Evolutionary conservation across 257 asterid species (phyloP).

Genomic region (Schizonepeta tenuifolia): DNA sequence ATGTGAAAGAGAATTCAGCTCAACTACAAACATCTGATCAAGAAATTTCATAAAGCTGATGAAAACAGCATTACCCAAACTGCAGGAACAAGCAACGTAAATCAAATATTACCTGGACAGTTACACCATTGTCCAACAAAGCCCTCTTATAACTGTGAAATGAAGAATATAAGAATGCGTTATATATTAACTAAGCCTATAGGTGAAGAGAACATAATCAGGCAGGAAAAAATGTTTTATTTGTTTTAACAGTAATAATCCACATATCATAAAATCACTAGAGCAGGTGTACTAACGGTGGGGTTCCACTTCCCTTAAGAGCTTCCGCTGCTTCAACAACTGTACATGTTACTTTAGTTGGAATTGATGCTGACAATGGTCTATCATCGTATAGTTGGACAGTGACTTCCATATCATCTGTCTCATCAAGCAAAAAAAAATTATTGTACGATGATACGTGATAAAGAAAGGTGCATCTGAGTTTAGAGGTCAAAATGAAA

Average conservation of each 20-base stretch:
- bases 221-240: constrained; percentile 17
- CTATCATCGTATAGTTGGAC: constrained; percentile 74
- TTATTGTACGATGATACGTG: constrained; percentile 3
- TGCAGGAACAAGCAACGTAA: background rate
- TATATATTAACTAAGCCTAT: background rate
- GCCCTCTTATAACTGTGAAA: constrained; percentile 79
- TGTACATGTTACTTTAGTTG: constrained; percentile 72
- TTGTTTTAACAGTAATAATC: background rate
- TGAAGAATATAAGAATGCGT: constrained; percentile 31
- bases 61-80: constrained; percentile 2
- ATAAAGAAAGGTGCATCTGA: constrained; percentile 14
- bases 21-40: too few species aligned
- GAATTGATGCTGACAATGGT: constrained; percentile 84
- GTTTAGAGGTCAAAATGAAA: constrained; percentile 14
- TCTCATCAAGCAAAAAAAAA: constrained; percentile 27
- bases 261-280: constrained; percentile 4
- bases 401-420: constrained; percentile 80
- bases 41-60: too few species aligned
- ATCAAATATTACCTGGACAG: constrained; percentile 59
- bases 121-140: constrained; percentile 85
- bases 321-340: constrained; percentile 78
- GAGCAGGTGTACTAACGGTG: constrained; percentile 68
- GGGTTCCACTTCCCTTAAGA: constrained; percentile 69
- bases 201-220: constrained; percentile 26
- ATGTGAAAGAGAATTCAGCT: too few species aligned